Percentiles rank a stretch among this genome's conserved stretches.
Conservation (phyloP, 2,329 filamentous ascomycete genomes). For the Verticillium longisporum region DNA sequence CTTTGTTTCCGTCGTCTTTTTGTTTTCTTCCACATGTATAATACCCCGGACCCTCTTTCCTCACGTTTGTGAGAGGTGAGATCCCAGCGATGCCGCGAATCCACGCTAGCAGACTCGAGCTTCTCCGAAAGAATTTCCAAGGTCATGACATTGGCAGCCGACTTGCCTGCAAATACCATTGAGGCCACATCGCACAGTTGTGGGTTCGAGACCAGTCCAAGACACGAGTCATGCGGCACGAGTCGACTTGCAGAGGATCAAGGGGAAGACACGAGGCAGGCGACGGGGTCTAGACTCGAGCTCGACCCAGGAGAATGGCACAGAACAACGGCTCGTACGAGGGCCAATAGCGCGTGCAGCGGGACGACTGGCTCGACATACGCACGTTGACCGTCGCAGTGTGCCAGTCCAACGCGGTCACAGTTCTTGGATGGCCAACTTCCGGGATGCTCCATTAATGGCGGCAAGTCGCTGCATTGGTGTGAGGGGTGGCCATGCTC, state of each 20-base stretch:
- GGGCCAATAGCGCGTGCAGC: neutral
- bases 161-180: neutral
- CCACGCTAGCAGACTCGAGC: neutral
- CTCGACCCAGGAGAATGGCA: neutral
- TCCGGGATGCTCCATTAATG: neutral
- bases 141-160: neutral
- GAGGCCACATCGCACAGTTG: neutral
- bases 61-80: slow-evolving; percentile 9
- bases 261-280: neutral
- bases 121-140: neutral
- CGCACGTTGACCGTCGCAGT: neutral
- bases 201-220: neutral
- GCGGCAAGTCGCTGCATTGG: neutral
- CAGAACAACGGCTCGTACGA: slow-evolving; percentile 4
- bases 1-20: neutral
- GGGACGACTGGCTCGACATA: neutral
- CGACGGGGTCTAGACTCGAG: neutral
- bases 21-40: neutral
- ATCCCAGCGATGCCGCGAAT: slow-evolving; percentile 5
- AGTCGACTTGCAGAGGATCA: neutral
- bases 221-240: neutral
- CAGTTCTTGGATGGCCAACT: neutral
- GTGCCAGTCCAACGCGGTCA: neutral
- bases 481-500: neutral
- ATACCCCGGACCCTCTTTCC: slow-evolving; percentile 12